Percentiles rank a stretch among this genome's conserved stretches.
Conservation (phyloP, 2,329 filamentous ascomycete genomes). For the Colletotrichum paranaense region DNA sequence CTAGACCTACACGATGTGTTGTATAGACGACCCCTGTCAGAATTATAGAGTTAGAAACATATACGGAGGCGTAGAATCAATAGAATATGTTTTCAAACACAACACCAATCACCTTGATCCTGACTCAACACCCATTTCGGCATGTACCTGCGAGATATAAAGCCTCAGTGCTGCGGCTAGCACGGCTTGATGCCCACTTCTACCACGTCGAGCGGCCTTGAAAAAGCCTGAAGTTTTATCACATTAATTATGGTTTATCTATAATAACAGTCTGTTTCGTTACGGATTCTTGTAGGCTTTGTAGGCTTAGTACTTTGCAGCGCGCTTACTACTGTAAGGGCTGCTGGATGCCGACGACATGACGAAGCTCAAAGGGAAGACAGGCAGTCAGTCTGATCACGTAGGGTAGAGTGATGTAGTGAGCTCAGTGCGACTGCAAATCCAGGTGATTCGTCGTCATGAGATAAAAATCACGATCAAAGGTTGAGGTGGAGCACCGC, state of each 20-base stretch:
- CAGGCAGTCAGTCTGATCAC: too few species aligned
- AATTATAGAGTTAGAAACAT: neutral
- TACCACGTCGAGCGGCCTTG: neutral
- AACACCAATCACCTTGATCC: neutral
- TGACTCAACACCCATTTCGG: neutral
- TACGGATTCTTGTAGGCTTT: slow-evolving; percentile 30
- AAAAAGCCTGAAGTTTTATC: too few species aligned
- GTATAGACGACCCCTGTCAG: neutral
- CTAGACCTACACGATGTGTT: neutral
- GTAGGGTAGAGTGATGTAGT: neutral
- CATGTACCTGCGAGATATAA: too few species aligned
- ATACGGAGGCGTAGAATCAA: neutral
- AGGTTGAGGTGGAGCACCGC: neutral
- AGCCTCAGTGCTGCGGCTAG: neutral
- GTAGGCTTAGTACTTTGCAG: slow-evolving; percentile 12
- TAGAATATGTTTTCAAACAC: neutral
- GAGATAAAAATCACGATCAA: too few species aligned
- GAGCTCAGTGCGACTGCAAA: neutral
- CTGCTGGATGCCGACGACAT: neutral
- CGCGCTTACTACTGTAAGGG: neutral
- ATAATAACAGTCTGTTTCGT: too few species aligned
- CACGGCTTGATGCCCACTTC: neutral
- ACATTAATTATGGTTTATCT: too few species aligned
- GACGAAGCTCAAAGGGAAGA: neutral
- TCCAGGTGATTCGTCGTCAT: neutral